These are phyloP conservation scores for Eudorina sp. DNA, from an alignment of 139 green algal genomes.

Conservation along the genomic window DNA sequence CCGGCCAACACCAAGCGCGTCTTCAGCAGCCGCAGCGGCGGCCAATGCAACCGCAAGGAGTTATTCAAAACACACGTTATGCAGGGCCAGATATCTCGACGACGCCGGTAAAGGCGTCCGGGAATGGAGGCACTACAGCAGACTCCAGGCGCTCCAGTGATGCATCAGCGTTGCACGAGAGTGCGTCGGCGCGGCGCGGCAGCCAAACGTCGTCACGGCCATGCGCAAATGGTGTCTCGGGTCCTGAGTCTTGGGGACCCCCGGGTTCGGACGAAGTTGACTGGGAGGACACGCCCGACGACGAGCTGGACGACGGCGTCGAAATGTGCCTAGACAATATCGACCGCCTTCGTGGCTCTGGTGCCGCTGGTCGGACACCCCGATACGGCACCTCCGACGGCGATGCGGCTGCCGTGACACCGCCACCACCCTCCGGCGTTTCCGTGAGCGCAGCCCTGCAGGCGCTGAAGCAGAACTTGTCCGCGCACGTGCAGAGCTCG, in stretches of 20 bases:
- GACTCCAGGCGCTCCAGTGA: not conserved
- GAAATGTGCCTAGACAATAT: not conserved
- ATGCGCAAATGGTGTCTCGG: not conserved
- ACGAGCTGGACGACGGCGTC: not conserved
- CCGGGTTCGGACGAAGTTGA: not conserved
- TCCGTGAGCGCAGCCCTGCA: not conserved
- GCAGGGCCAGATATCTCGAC: not conserved
- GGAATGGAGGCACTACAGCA: not conserved
- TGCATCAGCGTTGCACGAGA: not conserved
- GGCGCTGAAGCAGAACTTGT: constrained; percentile 18
- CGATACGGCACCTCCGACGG: not conserved
- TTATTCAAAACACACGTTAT: not conserved
- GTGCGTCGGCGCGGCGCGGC: not conserved
- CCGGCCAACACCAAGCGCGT: not conserved
- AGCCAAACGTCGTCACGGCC: not conserved
- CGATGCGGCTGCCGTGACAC: not conserved
- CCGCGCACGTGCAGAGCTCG: not conserved
- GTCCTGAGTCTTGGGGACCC: not conserved
- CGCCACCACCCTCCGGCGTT: not conserved
- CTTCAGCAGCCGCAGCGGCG: not conserved
- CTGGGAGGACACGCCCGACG: not conserved
- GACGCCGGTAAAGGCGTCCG: not conserved
- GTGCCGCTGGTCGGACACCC: not conserved
- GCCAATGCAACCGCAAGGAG: not conserved
- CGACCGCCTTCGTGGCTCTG: not conserved